These are phyloP conservation scores for Brasenia schreberi DNA, from an alignment of 164 flowering plant genomes.

Conservation along the genomic window DNA sequence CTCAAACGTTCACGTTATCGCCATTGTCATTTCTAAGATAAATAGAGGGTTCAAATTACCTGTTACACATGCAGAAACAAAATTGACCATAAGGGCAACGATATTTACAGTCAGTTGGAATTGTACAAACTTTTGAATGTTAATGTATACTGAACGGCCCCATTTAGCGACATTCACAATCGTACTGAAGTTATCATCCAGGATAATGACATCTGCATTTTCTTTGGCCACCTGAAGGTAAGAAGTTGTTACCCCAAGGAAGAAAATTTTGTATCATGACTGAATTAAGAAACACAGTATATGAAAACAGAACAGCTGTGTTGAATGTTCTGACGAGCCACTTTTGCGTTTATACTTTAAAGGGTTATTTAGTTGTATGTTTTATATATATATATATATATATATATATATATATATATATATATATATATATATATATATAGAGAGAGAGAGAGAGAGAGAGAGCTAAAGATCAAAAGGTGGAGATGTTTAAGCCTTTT, in stretches of 20 bases:
- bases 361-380: no score
- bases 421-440: no score
- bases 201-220: constrained; percentile 69
- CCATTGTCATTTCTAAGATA: not conserved
- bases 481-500: no score
- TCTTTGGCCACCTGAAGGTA: constrained; percentile 75
- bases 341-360: no score
- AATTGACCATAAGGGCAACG: constrained; percentile 59
- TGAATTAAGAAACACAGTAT: no score
- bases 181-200: constrained; percentile 74
- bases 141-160: constrained; percentile 76
- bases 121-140: constrained; percentile 78
- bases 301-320: no score
- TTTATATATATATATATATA: no score
- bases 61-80: constrained; percentile 57
- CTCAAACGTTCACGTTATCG: not conserved
- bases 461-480: no score
- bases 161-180: constrained; percentile 75
- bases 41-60: constrained; percentile 20
- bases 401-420: no score
- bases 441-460: no score
- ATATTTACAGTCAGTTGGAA: constrained; percentile 59
- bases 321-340: no score
- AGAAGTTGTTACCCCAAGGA: not conserved
- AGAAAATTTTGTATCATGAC: no score